Percentiles rank a stretch among this genome's conserved stretches.
Evolutionary conservation across 2,329 filamentous ascomycete species (phyloP).

Genomic region (Botrytis fabae): DNA sequence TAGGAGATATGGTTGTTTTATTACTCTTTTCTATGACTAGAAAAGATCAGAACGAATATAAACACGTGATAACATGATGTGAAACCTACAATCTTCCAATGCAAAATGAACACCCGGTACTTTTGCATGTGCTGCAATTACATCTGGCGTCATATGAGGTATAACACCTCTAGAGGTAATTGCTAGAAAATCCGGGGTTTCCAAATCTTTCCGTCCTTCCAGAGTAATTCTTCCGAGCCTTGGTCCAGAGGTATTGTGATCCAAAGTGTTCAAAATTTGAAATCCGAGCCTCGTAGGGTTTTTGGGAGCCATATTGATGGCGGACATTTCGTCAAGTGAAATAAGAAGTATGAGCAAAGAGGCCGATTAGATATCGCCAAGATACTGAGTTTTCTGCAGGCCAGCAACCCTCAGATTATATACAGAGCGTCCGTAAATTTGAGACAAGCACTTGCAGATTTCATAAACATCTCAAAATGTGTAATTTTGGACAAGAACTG

Average conservation of each 20-base stretch:
- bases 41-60: slow-evolving; percentile 19
- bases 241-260: slow-evolving; percentile 27
- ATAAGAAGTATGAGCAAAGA: neutral
- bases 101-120: slow-evolving; percentile 75
- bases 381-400: slow-evolving; percentile 34
- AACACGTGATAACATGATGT: slow-evolving; percentile 34
- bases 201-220: slow-evolving; percentile 61
- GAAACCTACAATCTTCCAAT: slow-evolving; percentile 82
- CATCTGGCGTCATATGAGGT: slow-evolving; percentile 88
- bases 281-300: slow-evolving; percentile 29
- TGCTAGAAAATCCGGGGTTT: slow-evolving; percentile 81
- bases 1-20: slow-evolving; percentile 48
- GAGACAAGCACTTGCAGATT: neutral
- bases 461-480: slow-evolving; percentile 25
- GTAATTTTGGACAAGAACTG: neutral
- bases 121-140: slow-evolving; percentile 63
- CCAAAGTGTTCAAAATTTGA: slow-evolving; percentile 31
- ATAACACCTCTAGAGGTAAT: slow-evolving; percentile 80
- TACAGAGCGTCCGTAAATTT: slow-evolving; percentile 23
- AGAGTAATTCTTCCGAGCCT: slow-evolving; percentile 52
- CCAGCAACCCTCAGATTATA: slow-evolving; percentile 33
- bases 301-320: slow-evolving; percentile 23
- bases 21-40: slow-evolving; percentile 55
- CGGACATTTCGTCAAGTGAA: slow-evolving; percentile 18
- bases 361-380: slow-evolving; percentile 8